phyloP scores from a whole-genome alignment of 176 grass and related monocot species.

The Pontederia paniculata region DNA sequence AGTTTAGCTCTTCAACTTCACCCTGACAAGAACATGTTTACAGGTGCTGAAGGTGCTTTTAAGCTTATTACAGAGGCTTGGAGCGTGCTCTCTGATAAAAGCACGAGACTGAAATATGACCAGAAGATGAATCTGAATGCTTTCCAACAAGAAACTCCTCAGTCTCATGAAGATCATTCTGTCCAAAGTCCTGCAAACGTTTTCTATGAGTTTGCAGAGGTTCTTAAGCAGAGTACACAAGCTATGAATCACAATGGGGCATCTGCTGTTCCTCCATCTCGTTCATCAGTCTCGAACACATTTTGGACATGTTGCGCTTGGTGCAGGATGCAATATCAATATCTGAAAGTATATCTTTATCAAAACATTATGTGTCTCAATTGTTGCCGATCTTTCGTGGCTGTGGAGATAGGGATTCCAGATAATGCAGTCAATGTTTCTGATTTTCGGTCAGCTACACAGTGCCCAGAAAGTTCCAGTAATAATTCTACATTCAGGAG shows the following conservation, averaged over 20 bases:
- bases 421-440: slow-evolving; percentile 38
- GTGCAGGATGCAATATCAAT: slow-evolving; percentile 95
- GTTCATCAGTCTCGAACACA: slow-evolving; percentile 38
- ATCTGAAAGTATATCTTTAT: slow-evolving; percentile 73
- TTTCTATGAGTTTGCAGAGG: slow-evolving; percentile 32
- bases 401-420: slow-evolving; percentile 66
- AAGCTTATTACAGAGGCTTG: slow-evolving; percentile 64
- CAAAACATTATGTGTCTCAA: slow-evolving; percentile 86
- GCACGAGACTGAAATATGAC: slow-evolving; percentile 38
- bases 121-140: slow-evolving; percentile 28
- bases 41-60: slow-evolving; percentile 58
- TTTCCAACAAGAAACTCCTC: slow-evolving; percentile 4
- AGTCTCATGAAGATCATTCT: slow-evolving; percentile 25
- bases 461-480: slow-evolving; percentile 24
- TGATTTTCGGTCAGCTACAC: slow-evolving; percentile 44
- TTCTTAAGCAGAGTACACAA: slow-evolving; percentile 52
- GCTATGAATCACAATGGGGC: slow-evolving; percentile 24
- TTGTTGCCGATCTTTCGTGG: slow-evolving; percentile 75
- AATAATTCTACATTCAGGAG: slow-evolving; percentile 30
- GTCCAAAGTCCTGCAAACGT: slow-evolving; percentile 40
- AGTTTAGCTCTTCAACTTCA: slow-evolving; percentile 51
- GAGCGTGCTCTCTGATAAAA: slow-evolving; percentile 58
- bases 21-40: slow-evolving; percentile 66
- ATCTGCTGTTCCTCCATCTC: no score
- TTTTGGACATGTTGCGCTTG: slow-evolving; percentile 88